These are phyloP conservation scores for Collariella sp. DNA, from an alignment of 495 filamentous ascomycete species.

Conservation along the genomic window DNA sequence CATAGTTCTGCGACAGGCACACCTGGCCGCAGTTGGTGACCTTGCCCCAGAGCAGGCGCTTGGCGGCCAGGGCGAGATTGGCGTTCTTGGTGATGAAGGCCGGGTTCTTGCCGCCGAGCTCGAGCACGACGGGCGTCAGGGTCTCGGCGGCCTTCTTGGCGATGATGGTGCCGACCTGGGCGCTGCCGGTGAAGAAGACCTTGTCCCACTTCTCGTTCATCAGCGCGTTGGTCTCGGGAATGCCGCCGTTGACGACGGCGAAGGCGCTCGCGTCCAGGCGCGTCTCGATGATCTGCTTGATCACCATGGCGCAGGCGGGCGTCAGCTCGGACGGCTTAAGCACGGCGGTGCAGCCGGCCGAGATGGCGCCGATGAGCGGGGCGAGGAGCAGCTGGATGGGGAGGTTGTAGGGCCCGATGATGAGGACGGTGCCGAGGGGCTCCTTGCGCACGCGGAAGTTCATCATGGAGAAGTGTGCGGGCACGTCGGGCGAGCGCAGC, in stretches of 20 bases:
- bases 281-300: conserved; percentile 66
- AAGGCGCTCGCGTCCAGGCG: conserved; percentile 72
- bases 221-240: conserved; percentile 72
- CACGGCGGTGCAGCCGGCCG: conserved; percentile 79
- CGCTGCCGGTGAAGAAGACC: conserved; percentile 88
- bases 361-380: conserved; percentile 82
- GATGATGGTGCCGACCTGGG: conserved; percentile 73
- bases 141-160: conserved; percentile 87
- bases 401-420: conserved; percentile 92
- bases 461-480: conserved; percentile 54
- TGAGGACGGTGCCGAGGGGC: conserved; percentile 70
- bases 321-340: conserved; percentile 85
- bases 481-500: conserved; percentile 52
- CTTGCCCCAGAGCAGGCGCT: conserved; percentile 83
- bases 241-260: conserved; percentile 66
- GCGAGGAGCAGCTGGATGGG: conserved; percentile 71
- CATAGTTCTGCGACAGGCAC: conserved; percentile 84
- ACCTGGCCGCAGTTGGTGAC: conserved; percentile 75
- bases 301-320: conserved; percentile 61
- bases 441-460: conserved; percentile 79
- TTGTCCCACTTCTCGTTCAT: conserved; percentile 92
- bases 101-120: conserved; percentile 87
- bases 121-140: conserved; percentile 78
- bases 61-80: conserved; percentile 71
- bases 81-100: conserved; percentile 79